Evolutionary conservation across 2,329 filamentous ascomycete genomes (phyloP).

Genomic region (Chaetomium olivaceum): DNA sequence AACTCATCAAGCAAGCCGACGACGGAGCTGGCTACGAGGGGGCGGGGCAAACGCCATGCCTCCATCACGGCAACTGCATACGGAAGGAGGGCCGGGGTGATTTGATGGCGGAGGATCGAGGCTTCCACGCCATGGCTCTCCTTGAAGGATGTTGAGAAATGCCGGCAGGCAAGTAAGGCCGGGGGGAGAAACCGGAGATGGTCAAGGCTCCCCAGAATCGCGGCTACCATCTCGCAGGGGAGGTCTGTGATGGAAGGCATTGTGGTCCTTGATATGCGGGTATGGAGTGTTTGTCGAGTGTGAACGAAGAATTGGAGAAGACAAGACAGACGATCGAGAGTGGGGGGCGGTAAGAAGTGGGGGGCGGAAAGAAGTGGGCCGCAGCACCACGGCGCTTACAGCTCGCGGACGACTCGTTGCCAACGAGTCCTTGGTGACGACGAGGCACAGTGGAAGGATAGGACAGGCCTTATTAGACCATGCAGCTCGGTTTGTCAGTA

Average conservation of each 20-base stretch:
- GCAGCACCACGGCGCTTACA: too few species aligned
- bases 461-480: too few species aligned
- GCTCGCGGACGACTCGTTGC: too few species aligned
- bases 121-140: neutral
- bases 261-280: neutral
- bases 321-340: too few species aligned
- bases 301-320: too few species aligned
- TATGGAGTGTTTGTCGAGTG: too few species aligned
- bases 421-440: too few species aligned
- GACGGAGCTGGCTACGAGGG: neutral
- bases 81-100: conserved; percentile 4
- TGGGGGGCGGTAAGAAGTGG: too few species aligned
- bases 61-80: neutral
- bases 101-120: neutral
- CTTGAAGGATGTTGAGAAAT: neutral
- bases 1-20: neutral
- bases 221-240: neutral
- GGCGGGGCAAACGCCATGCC: conserved; percentile 4
- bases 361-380: too few species aligned
- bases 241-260: neutral
- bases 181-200: neutral
- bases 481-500: too few species aligned
- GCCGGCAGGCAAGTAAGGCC: neutral
- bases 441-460: too few species aligned
- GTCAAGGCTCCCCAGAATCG: neutral